Evolutionary conservation across 495 filamentous ascomycete genomes (phyloP).

Genomic region (Amphirosellinia nigrospora): DNA sequence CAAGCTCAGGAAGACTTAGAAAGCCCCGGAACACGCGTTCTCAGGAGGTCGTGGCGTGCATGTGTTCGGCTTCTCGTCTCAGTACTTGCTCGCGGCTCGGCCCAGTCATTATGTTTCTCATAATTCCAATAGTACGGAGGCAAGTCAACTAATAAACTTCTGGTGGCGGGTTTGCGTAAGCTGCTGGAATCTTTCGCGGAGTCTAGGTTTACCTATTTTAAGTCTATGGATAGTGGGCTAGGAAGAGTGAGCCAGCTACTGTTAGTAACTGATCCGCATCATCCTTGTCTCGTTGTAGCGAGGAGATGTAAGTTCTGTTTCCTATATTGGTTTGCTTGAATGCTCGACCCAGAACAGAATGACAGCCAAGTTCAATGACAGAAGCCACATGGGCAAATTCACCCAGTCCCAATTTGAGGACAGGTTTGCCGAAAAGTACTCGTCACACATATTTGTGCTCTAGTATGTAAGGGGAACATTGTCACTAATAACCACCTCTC

Average conservation of each 20-base stretch:
- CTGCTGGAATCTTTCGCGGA: conserved; percentile 2
- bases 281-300: conserved; percentile 45
- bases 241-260: conserved; percentile 49
- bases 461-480: conserved; percentile 42
- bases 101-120: conserved; percentile 44
- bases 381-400: conserved; percentile 20
- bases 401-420: conserved; percentile 24
- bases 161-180: conserved; percentile 24
- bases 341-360: conserved; percentile 57
- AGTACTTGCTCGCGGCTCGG: conserved; percentile 46
- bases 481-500: background rate
- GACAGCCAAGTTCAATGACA: conserved; percentile 60
- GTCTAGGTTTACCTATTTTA: conserved; percentile 27
- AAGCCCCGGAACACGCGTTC: conserved; percentile 36
- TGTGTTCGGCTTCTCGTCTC: conserved; percentile 22
- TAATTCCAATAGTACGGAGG: conserved; percentile 55
- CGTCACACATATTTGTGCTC: conserved; percentile 53
- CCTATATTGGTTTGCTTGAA: conserved; percentile 46
- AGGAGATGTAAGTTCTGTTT: conserved; percentile 41
- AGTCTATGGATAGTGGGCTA: conserved; percentile 20
- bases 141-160: conserved; percentile 29
- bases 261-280: conserved; percentile 41
- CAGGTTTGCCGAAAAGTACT: conserved; percentile 52
- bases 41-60: conserved; percentile 53
- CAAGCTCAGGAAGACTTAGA: conserved; percentile 33